These are phyloP conservation scores for Sphaerulina vaccinii DNA, from an alignment of 2,329 filamentous ascomycete species.

Conservation along the genomic window DNA sequence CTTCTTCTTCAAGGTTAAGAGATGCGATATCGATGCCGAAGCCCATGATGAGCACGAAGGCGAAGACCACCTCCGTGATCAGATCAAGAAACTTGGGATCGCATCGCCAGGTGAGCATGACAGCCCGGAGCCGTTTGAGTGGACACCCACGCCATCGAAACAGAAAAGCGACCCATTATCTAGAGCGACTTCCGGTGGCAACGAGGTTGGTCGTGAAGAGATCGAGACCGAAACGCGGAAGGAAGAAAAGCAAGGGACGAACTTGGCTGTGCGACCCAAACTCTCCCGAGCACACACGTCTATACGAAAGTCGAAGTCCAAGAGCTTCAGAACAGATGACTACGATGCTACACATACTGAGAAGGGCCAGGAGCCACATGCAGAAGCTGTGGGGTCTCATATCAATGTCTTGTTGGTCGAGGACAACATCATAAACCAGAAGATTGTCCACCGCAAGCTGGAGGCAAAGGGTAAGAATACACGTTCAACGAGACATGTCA, in stretches of 20 bases:
- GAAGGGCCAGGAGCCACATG: neutral
- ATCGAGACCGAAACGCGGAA: neutral
- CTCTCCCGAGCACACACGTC: neutral
- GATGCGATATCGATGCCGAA: conserved; percentile 10
- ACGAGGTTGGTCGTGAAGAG: neutral
- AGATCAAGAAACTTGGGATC: conserved; percentile 15
- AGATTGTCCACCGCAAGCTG: conserved; percentile 33
- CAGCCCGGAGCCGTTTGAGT: conserved; percentile 15
- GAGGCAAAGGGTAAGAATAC: conserved; percentile 20
- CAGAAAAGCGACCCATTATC: neutral
- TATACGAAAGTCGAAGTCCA: neutral
- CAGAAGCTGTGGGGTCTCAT: conserved; percentile 6
- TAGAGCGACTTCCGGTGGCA: neutral
- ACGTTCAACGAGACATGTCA: no score
- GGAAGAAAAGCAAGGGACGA: neutral
- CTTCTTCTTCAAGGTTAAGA: conserved; percentile 42
- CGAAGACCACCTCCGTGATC: conserved; percentile 11
- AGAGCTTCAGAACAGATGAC: neutral
- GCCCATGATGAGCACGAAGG: conserved; percentile 4
- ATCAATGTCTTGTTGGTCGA: conserved; percentile 31
- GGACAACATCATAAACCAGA: conserved; percentile 37
- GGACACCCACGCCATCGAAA: conserved; percentile 3
- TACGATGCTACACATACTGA: neutral
- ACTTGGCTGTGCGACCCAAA: neutral
- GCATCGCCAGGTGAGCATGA: conserved; percentile 10